Evolutionary conservation across 2,329 filamentous ascomycete genomes (phyloP).

Genomic region (Zalaria obscura): DNA sequence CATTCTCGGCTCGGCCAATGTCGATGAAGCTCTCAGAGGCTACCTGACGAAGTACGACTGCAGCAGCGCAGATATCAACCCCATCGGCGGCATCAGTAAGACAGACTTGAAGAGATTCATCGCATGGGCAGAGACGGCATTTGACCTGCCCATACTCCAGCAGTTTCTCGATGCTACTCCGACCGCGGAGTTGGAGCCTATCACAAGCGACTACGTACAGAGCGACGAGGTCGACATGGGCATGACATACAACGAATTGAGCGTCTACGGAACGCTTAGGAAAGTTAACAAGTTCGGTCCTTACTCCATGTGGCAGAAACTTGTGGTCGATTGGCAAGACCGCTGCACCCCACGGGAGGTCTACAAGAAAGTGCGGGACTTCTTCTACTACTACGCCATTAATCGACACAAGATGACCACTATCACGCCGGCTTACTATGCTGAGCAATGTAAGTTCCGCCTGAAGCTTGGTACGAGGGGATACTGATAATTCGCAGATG

Average conservation of each 20-base stretch:
- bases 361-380: slow-evolving; percentile 27
- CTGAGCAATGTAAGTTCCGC: slow-evolving; percentile 6
- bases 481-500: slow-evolving; percentile 2
- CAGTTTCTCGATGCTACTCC: slow-evolving; percentile 47
- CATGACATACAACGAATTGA: slow-evolving; percentile 40
- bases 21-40: slow-evolving; percentile 42
- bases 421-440: slow-evolving; percentile 13
- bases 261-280: slow-evolving; percentile 37
- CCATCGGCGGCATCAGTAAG: slow-evolving; percentile 51
- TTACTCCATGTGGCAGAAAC: slow-evolving; percentile 38
- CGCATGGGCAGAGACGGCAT: slow-evolving; percentile 43
- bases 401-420: slow-evolving; percentile 53
- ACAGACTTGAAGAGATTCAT: slow-evolving; percentile 60
- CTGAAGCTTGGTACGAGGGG: background rate
- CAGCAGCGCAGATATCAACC: slow-evolving; percentile 40
- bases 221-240: slow-evolving; percentile 42
- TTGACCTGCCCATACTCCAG: slow-evolving; percentile 48
- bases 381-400: slow-evolving; percentile 44
- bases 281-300: slow-evolving; percentile 41
- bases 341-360: slow-evolving; percentile 15
- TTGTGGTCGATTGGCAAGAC: slow-evolving; percentile 37
- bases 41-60: slow-evolving; percentile 64
- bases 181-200: slow-evolving; percentile 43
- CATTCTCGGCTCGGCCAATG: slow-evolving; percentile 55
- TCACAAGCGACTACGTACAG: slow-evolving; percentile 47